Evolutionary conservation across 345 rosid species (phyloP), one percentile per base, ranked within the genome.

Genomic region (Lenwebbia sp.): DNA sequence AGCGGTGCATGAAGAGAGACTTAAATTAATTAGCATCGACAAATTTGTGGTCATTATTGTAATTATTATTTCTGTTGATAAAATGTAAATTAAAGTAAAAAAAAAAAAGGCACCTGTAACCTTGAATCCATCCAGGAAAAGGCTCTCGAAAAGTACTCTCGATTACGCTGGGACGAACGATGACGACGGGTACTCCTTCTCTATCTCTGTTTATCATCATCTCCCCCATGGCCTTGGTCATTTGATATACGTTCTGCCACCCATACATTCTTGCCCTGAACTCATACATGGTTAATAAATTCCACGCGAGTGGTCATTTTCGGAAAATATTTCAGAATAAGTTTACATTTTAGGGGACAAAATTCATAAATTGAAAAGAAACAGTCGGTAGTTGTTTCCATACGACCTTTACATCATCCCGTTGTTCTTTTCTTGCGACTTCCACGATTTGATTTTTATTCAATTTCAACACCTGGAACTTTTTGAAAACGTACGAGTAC

Each of bases 191-290:
- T 13, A 89, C 47, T n/a, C 85, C 76, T 41, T 53, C 88, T 82
- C 85, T 86, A 15, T 65, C 26, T 65, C 65, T 50, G 40, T 82
- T 51, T 15, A 89, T 70, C 13, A 85, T 12, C 89, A 85, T 88
- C 85, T 91, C 93, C 2, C 91, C 91, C 91, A 89, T 89, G 28
- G 93, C 93, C 57, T 91, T 91, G 28, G 92, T 85, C 78, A 91
- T 86, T 28, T 50, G 85, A 55, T 90, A 91, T 14, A 84, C 65
- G 60, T 85, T 86, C 54, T n/a, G 33, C 92, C 90, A 91, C 37
- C 92, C 93, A 57, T 86, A 84, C 17, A 50, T 82, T 87, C 47
- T 84, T 30, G 93, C 92, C 85, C 91, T 91, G 51, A 6, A 30
- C 13, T 52, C 15, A 23, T 23, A 23, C 26, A 82, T 10, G 23